Percentiles rank a stretch among this genome's conserved stretches.
Evolutionary conservation across 805 yeast genomes (phyloP).

Genomic region (Lipomyces yamanashiensis): DNA sequence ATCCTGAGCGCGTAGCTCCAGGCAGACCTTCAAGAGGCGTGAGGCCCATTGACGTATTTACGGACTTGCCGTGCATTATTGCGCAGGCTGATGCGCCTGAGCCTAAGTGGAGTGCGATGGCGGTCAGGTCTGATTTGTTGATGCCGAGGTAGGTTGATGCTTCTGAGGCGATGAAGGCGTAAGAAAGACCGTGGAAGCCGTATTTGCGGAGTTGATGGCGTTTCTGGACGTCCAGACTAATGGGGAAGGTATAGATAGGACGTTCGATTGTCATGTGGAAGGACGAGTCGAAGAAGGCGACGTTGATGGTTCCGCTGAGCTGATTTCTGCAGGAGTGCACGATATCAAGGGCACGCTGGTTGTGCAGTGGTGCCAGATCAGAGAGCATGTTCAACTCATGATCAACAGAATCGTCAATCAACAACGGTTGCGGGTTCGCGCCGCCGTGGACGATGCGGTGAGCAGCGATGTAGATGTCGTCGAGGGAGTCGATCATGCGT

Average conservation of each 20-base stretch:
- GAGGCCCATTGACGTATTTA: constrained; percentile 38
- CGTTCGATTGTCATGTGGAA: constrained; percentile 33
- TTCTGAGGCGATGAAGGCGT: constrained; percentile 27
- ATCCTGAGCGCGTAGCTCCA: constrained; percentile 38
- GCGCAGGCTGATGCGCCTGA: constrained; percentile 39
- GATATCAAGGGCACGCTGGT: constrained; percentile 36
- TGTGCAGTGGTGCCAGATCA: constrained; percentile 37
- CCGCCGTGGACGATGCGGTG: constrained; percentile 38
- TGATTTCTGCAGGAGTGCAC: constrained; percentile 31
- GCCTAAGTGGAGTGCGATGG: constrained; percentile 36
- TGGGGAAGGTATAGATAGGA: constrained; percentile 34
- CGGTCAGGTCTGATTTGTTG: constrained; percentile 14
- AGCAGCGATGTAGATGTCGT: constrained; percentile 26
- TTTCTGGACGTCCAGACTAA: constrained; percentile 28
- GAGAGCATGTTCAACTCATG: constrained; percentile 35
- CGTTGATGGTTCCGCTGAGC: constrained; percentile 23
- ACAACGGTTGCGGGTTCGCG: constrained; percentile 27
- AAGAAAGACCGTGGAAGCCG: constrained; percentile 37
- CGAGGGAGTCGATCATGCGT: constrained; percentile 19
- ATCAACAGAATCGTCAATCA: constrained; percentile 30
- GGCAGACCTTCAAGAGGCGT: constrained; percentile 38
- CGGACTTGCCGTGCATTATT: constrained; percentile 28
- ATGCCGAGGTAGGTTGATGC: constrained; percentile 17
- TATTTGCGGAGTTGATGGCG: constrained; percentile 31
- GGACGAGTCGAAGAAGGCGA: constrained; percentile 36